phyloP scores from a whole-genome alignment of 2,329 filamentous ascomycete genomes.

The Penicillium frequentans region DNA sequence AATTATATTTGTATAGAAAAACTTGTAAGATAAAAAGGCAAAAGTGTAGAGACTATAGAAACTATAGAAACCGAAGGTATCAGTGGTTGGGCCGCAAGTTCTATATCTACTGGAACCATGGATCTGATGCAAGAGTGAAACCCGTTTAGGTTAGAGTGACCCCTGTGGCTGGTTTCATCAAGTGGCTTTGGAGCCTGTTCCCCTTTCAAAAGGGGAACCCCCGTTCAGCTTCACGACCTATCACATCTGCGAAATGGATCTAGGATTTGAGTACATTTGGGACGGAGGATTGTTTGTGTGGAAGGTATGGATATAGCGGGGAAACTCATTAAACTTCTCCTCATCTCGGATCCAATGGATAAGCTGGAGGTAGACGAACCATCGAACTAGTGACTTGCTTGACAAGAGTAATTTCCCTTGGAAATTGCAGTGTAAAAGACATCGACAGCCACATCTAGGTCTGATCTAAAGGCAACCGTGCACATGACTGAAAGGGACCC shows the following conservation, averaged over 20 bases:
- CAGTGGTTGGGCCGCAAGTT: not conserved
- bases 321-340: not conserved
- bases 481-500: not conserved
- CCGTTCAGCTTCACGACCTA: not conserved
- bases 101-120: not conserved
- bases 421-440: not conserved
- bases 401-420: not conserved
- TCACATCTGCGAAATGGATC: not conserved
- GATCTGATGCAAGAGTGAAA: not conserved
- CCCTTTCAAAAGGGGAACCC: not conserved
- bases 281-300: too few species aligned
- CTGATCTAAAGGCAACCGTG: not conserved
- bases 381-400: not conserved
- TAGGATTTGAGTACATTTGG: not conserved
- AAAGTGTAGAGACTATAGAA: too few species aligned
- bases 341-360: not conserved
- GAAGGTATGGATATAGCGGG: not conserved
- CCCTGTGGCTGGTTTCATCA: constrained; percentile 1
- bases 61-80: too few species aligned
- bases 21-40: not conserved
- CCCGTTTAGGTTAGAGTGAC: not conserved
- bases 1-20: too few species aligned
- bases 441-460: not conserved
- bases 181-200: not conserved
- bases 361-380: not conserved